Base-by-base conservation (phyloP, 2,329 filamentous ascomycete genomes). In the Hypoxylon sp. region DNA sequence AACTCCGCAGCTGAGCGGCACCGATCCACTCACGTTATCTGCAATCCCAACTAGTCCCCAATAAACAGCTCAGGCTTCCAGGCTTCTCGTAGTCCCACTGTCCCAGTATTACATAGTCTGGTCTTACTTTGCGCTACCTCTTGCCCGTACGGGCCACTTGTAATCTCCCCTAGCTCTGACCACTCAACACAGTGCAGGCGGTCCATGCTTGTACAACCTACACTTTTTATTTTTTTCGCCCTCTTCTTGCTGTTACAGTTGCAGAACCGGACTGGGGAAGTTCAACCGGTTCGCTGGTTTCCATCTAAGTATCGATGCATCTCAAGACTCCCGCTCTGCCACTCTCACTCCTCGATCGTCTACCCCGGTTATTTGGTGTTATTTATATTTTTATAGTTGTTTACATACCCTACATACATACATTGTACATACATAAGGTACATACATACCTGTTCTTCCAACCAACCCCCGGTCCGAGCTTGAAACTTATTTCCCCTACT, bases 1-100 rank as follows among this genome's bases (percentile, higher is more conserved):
- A 61, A 54, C 53, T 59, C 57, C 61, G 61, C 65, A 67, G 64
- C 61, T 66, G 59, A 66, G 54, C 53, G 45, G 44, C 36, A 53
- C 24, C 48, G 59, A 63, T 66, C 59, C 59, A 63, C 40, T 38
- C 38, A 66, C 59, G 49, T 55, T 61, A 60, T 64, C 56, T 61
- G 26, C 28, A 51, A 59, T 53, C 24, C 38, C 40, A 44, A 8
- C 32, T 40, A 36, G 46, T 9, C 20, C 55, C 49, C 24, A 26
- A 57, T 42, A 65, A 49, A 44, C n/a, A 42, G 33, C 52, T 52
- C 24, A 51, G 16, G 42, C 14, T 30, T 32, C 26, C n/a, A 46
- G 24, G 48, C 30, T 50, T 36, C 30, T 50, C 48, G 30, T 26
- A 46, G 42, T 24, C 42, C 45, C 26, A 36, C 28, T 28, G 30